Conservation (phyloP, 2,329 filamentous ascomycete genomes). For the Colletotrichum theobromicola region DNA sequence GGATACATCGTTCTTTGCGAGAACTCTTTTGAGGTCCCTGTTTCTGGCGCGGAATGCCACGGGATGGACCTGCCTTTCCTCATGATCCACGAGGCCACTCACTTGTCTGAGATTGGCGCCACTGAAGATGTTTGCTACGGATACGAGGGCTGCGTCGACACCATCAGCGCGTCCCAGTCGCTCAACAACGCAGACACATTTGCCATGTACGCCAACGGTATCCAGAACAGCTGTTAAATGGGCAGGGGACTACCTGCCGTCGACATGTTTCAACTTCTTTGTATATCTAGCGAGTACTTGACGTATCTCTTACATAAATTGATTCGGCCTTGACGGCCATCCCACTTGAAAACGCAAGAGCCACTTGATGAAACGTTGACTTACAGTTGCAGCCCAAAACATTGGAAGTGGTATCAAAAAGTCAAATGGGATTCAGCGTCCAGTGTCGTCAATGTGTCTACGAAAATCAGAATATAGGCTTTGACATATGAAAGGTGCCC, state of each 20-base stretch:
- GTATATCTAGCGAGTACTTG: neutral
- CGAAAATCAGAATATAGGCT: neutral
- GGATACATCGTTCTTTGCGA: conserved; percentile 67
- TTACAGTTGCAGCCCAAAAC: neutral
- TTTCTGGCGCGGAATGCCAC: conserved; percentile 58
- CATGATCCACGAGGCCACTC: conserved; percentile 69
- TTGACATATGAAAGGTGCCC: no score
- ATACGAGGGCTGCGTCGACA: conserved; percentile 26
- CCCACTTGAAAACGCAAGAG: neutral
- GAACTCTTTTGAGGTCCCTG: conserved; percentile 60
- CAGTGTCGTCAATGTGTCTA: no score
- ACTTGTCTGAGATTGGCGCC: conserved; percentile 60
- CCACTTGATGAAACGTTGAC: neutral
- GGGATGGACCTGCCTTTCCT: conserved; percentile 60
- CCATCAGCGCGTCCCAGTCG: conserved; percentile 8
- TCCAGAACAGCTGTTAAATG: neutral
- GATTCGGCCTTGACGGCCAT: neutral
- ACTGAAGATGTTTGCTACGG: conserved; percentile 39
- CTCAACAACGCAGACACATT: conserved; percentile 22
- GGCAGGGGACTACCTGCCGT: neutral
- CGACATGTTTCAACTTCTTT: neutral
- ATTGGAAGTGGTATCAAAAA: neutral
- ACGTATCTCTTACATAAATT: neutral
- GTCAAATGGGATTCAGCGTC: no score
- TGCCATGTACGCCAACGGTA: conserved; percentile 18